Percentiles rank a stretch among this genome's conserved stretches.
Evolutionary conservation across 495 filamentous ascomycete species (phyloP).

Genomic region (Lasiosphaeria miniovina): DNA sequence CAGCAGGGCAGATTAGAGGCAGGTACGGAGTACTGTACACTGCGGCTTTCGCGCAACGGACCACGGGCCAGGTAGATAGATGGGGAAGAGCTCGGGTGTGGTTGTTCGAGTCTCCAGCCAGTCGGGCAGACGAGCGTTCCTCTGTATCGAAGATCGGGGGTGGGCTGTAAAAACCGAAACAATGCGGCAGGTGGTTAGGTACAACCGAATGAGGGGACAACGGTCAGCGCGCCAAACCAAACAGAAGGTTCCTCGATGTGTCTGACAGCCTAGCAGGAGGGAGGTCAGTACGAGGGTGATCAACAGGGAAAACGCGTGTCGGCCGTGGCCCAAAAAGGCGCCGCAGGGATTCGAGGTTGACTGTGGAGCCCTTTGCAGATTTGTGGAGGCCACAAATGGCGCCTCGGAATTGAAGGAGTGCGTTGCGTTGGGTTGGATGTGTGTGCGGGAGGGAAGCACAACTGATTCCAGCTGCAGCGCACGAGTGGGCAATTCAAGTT

Average conservation of each 20-base stretch:
- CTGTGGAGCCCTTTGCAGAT: slow-evolving; percentile 29
- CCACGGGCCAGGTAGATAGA: slow-evolving; percentile 18
- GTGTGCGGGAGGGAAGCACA: slow-evolving; percentile 11
- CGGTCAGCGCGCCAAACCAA: slow-evolving; percentile 15
- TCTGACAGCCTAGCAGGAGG: slow-evolving; percentile 16
- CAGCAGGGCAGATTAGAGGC: slow-evolving; percentile 14
- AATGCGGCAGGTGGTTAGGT: slow-evolving; percentile 17
- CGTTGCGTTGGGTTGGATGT: slow-evolving; percentile 3
- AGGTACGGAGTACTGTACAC: slow-evolving; percentile 25
- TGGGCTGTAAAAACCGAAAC: slow-evolving; percentile 31
- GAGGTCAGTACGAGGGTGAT: slow-evolving; percentile 16
- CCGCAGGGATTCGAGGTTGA: slow-evolving; percentile 30
- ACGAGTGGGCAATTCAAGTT: too few relatives aligned
- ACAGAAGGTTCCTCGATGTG: slow-evolving; percentile 9
- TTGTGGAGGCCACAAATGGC: slow-evolving; percentile 24
- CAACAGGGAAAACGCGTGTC: slow-evolving; percentile 22
- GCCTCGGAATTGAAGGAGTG: slow-evolving; percentile 13
- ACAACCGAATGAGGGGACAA: slow-evolving; percentile 22
- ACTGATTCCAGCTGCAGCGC: neutral
- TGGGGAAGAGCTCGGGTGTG: slow-evolving; percentile 13
- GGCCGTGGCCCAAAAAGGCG: slow-evolving; percentile 21
- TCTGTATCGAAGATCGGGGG: slow-evolving; percentile 23
- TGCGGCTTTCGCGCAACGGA: slow-evolving; percentile 27
- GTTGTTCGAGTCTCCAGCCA: slow-evolving; percentile 18
- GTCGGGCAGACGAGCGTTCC: slow-evolving; percentile 30